Conservation (phyloP, 1,284 basidiomycete species). For the Rhodotorula sp. region DNA sequence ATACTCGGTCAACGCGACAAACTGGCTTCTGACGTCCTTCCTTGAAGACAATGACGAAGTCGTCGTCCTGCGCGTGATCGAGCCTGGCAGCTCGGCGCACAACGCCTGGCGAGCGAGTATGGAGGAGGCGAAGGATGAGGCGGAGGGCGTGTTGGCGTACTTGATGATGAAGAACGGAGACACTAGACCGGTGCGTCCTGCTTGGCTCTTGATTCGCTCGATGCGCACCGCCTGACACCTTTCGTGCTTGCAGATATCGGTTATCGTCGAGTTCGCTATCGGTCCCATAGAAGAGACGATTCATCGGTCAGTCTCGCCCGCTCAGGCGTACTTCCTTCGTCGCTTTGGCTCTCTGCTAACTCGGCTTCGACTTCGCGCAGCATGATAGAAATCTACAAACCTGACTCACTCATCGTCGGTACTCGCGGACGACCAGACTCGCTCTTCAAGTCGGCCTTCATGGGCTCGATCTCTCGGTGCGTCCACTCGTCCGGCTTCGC, state of each 20-base stretch:
- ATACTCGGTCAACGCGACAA: slow-evolving; percentile 75
- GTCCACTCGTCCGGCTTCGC: neutral
- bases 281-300: slow-evolving; percentile 85
- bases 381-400: slow-evolving; percentile 90
- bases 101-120: slow-evolving; percentile 52
- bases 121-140: slow-evolving; percentile 80
- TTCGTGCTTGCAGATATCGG: slow-evolving; percentile 63
- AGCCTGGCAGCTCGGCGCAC: slow-evolving; percentile 49
- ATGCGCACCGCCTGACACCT: too few relatives aligned
- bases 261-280: slow-evolving; percentile 91
- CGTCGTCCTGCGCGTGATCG: slow-evolving; percentile 85
- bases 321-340: neutral
- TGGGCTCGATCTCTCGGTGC: slow-evolving; percentile 52
- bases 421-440: slow-evolving; percentile 67
- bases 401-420: slow-evolving; percentile 90
- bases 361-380: slow-evolving; percentile 49
- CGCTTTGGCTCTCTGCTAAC: neutral
- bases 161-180: slow-evolving; percentile 80
- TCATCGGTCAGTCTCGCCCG: slow-evolving; percentile 35
- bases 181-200: slow-evolving; percentile 66
- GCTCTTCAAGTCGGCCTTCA: slow-evolving; percentile 43
- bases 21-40: slow-evolving; percentile 59
- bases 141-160: slow-evolving; percentile 72
- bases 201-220: too few relatives aligned
- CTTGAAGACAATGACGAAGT: slow-evolving; percentile 80